Conservation (phyloP, 2,329 filamentous ascomycete species). For the Drechslerella coelobrocha region DNA sequence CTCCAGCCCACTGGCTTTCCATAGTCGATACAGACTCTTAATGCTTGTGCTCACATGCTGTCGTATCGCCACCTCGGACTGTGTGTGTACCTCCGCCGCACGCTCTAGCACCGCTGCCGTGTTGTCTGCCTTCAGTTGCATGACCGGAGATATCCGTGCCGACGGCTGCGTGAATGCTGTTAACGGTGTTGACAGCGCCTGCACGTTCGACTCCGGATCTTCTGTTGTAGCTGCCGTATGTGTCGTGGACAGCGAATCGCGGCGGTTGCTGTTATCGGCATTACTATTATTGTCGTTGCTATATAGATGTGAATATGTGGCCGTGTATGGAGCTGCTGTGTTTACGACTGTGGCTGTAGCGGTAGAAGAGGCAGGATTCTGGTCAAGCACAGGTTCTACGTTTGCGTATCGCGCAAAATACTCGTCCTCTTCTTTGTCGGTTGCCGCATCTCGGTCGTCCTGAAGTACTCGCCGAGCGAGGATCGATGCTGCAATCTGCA, state of each 20-base stretch:
- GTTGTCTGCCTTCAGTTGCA: conserved; percentile 68
- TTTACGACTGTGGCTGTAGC: conserved; percentile 4
- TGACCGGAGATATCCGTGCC: conserved; percentile 52
- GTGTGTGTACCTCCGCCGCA: conserved; percentile 65
- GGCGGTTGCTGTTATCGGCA: not conserved
- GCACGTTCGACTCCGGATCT: not conserved
- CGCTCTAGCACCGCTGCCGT: conserved; percentile 66
- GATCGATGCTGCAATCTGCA: conserved; percentile 53
- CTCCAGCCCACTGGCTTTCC: conserved; percentile 74
- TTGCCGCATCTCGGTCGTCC: conserved; percentile 52
- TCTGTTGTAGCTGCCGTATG: conserved; percentile 15
- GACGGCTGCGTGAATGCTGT: conserved; percentile 39
- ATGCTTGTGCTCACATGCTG: conserved; percentile 80
- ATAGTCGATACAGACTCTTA: conserved; percentile 76
- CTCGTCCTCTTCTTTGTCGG: conserved; percentile 66
- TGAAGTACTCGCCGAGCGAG: conserved; percentile 28
- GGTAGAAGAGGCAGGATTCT: conserved; percentile 13
- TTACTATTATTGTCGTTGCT: too few relatives aligned
- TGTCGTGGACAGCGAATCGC: conserved; percentile 38
- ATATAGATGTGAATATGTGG: too few relatives aligned
- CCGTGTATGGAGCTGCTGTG: conserved; percentile 2
- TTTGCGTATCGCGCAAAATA: conserved; percentile 79
- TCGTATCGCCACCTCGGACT: conserved; percentile 75
- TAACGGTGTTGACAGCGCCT: conserved; percentile 21
- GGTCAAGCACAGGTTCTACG: conserved; percentile 79